A percentile compares a stretch with the other conserved stretches of the same genome.
Conservation (phyloP, 2,329 filamentous ascomycete genomes). For the Claviceps purpurea region DNA sequence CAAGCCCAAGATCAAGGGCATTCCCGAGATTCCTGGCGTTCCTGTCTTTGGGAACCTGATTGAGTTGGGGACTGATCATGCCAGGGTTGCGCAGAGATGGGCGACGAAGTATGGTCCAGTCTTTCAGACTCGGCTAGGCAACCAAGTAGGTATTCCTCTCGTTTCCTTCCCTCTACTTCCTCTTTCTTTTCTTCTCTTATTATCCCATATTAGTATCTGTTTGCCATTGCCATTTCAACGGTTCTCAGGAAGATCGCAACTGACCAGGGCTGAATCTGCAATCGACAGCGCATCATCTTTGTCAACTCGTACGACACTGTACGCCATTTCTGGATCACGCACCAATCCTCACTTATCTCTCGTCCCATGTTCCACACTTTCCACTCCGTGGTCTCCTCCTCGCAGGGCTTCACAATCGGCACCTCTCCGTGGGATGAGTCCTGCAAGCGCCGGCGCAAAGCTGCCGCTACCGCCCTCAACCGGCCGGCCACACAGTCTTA, state of each 20-base stretch:
- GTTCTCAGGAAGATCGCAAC: no score
- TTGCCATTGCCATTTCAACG: not conserved
- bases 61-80: slow-evolving; percentile 44
- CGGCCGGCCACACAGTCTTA: slow-evolving; percentile 64
- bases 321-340: slow-evolving; percentile 61
- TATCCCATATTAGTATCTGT: not conserved
- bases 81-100: slow-evolving; percentile 40
- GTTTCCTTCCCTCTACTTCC: not conserved
- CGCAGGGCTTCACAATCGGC: slow-evolving; percentile 70
- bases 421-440: slow-evolving; percentile 76
- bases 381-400: slow-evolving; percentile 63
- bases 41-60: slow-evolving; percentile 51
- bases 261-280: no score
- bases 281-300: slow-evolving; percentile 49
- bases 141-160: slow-evolving; percentile 32
- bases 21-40: slow-evolving; percentile 48
- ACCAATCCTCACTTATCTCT: slow-evolving; percentile 66
- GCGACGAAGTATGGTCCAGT: slow-evolving; percentile 49
- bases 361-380: slow-evolving; percentile 71
- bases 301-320: slow-evolving; percentile 68
- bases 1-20: slow-evolving; percentile 43
- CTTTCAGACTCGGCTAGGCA: slow-evolving; percentile 56
- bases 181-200: not conserved
- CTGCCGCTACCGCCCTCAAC: slow-evolving; percentile 66
- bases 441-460: slow-evolving; percentile 64